A percentile compares a stretch with the other conserved stretches of the same genome.
These are phyloP conservation scores for Annulohypoxylon stygium DNA, from an alignment of 495 filamentous ascomycete species.

Conservation along the genomic window DNA sequence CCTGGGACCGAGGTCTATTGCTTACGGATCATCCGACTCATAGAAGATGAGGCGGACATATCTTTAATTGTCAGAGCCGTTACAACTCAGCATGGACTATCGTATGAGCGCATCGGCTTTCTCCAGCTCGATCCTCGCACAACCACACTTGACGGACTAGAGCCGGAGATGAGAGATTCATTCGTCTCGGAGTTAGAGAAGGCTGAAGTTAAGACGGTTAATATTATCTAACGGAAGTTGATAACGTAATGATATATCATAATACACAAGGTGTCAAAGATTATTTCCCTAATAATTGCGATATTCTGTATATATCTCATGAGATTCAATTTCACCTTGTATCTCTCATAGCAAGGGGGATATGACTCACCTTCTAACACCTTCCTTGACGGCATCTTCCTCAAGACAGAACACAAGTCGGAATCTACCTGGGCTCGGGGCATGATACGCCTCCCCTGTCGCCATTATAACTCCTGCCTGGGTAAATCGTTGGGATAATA, in stretches of 20 bases:
- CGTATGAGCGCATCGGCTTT: constrained; percentile 5
- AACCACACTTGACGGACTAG: not conserved
- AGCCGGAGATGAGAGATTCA: not conserved
- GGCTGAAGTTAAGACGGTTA: not conserved
- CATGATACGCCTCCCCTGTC: constrained; percentile 57
- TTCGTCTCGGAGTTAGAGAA: not conserved
- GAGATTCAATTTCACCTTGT: not conserved
- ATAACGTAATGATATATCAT: not conserved
- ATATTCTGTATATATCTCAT: constrained; percentile 22
- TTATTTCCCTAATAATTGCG: constrained; percentile 1
- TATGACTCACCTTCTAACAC: constrained; percentile 57
- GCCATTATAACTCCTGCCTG: constrained; percentile 61
- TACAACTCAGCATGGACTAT: not conserved
- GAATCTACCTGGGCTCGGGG: constrained; percentile 65
- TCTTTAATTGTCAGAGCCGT: not conserved
- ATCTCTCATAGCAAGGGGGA: not conserved
- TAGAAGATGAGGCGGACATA: not conserved
- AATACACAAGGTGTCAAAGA: too few species aligned
- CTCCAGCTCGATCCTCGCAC: not conserved
- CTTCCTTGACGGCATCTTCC: constrained; percentile 55
- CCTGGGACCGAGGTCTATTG: constrained; percentile 1
- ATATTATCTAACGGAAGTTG: not conserved
- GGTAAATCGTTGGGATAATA: constrained; percentile 54
- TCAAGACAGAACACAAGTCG: constrained; percentile 65
- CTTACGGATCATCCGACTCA: not conserved